Conservation (phyloP, 2,329 filamentous ascomycete genomes). For the Calonectria hongkongensis region DNA sequence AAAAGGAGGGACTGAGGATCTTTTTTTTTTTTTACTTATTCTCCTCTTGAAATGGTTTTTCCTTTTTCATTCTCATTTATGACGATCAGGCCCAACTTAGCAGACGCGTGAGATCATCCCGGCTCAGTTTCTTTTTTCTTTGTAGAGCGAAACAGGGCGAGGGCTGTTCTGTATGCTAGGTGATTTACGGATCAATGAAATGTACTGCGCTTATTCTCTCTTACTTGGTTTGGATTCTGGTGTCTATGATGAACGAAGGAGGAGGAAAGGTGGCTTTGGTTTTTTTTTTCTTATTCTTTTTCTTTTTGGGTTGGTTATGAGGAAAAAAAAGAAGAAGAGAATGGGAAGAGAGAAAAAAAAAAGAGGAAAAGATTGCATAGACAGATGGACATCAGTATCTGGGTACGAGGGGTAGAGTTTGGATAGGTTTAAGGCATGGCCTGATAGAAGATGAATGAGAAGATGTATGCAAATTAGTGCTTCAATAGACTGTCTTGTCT, state of each 20-base stretch:
- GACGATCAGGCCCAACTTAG: constrained; percentile 39
- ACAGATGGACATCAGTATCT: constrained; percentile 4
- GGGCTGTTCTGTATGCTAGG: constrained; percentile 53
- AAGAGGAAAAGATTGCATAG: background rate
- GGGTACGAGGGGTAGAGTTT: constrained; percentile 5
- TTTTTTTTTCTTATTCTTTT: background rate
- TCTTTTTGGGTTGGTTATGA: too few species aligned
- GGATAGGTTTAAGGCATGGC: background rate
- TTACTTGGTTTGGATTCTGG: constrained; percentile 38
- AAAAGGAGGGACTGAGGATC: constrained; percentile 41
- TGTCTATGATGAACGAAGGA: constrained; percentile 31
- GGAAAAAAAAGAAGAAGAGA: too few species aligned
- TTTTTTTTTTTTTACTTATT: constrained; percentile 46
- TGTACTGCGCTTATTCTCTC: constrained; percentile 43
- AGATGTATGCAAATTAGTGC: background rate
- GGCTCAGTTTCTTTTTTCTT: constrained; percentile 45
- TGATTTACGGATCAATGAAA: constrained; percentile 56
- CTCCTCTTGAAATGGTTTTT: constrained; percentile 41
- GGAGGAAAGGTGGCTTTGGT: background rate
- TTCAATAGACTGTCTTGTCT: background rate
- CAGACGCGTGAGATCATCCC: constrained; percentile 35
- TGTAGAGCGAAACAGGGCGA: constrained; percentile 42
- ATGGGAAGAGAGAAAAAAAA: background rate
- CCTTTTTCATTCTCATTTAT: constrained; percentile 27
- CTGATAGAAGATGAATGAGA: constrained; percentile 20